Percentiles rank a stretch among this genome's conserved stretches.
These are phyloP conservation scores for Vaccinium myrtillus DNA, from an alignment of 148 eudicot species.

Conservation along the genomic window DNA sequence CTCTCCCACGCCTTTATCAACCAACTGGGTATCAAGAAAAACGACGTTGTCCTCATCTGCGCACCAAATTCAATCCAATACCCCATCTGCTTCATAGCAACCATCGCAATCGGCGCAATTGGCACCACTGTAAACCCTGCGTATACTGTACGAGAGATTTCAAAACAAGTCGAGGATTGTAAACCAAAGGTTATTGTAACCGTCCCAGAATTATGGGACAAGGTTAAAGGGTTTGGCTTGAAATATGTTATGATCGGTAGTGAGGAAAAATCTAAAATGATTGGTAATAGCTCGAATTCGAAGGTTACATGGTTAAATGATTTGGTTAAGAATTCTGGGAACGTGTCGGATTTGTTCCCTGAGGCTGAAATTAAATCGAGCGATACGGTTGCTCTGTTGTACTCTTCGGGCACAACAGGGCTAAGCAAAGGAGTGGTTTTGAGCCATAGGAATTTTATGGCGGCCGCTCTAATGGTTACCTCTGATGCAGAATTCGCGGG, in stretches of 20 bases:
- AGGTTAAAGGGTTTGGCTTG: constrained; percentile 42
- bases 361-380: constrained; percentile 26
- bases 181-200: constrained; percentile 54
- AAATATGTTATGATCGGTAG: constrained; percentile 47
- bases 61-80: constrained; percentile 68
- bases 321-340: constrained; percentile 38
- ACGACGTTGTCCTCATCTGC: constrained; percentile 56
- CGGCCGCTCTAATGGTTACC: constrained; percentile 44
- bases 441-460: constrained; percentile 65
- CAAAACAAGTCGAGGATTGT: constrained; percentile 57
- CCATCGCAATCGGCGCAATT: constrained; percentile 55
- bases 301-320: constrained; percentile 37
- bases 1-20: constrained; percentile 40
- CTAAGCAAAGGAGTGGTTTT: constrained; percentile 66
- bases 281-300: not conserved
- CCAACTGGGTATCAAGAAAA: constrained; percentile 46
- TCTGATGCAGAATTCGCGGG: constrained; percentile 51
- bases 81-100: constrained; percentile 47
- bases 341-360: constrained; percentile 25
- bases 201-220: constrained; percentile 41
- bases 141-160: constrained; percentile 48
- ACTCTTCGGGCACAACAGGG: constrained; percentile 82
- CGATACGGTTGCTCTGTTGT: constrained; percentile 59
- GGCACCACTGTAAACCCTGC: constrained; percentile 62
- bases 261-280: constrained; percentile 6